Percentiles rank a stretch among this genome's conserved stretches.
phyloP scores from a whole-genome alignment of 1,139 yeast genomes.

The Meyerozyma guilliermondii region DNA sequence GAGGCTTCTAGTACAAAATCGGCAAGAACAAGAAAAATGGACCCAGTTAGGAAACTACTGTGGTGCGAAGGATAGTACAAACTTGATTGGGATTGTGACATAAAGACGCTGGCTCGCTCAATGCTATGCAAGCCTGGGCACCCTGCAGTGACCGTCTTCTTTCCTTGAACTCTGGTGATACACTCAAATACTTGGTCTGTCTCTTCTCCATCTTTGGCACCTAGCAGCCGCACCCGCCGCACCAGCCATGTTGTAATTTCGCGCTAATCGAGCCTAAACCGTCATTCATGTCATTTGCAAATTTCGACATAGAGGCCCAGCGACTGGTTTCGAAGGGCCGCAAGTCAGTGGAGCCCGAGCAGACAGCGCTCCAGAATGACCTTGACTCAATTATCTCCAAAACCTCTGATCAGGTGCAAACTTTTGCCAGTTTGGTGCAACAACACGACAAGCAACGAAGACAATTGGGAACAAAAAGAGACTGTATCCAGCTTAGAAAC shows the following conservation, averaged over 20 bases:
- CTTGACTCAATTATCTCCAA: constrained; percentile 28
- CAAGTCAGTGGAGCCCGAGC: constrained; percentile 2
- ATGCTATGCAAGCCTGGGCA: too few species aligned
- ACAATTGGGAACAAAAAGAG: constrained; percentile 55
- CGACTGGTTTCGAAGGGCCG: constrained; percentile 13
- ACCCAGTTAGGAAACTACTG: too few species aligned
- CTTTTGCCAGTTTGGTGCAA: constrained; percentile 45
- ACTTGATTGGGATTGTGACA: too few species aligned
- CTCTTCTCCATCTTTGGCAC: neutral
- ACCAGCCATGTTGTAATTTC: neutral
- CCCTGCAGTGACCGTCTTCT: too few species aligned
- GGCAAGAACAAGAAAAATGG: too few species aligned
- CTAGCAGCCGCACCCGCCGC: neutral
- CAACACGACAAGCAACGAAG: constrained; percentile 45
- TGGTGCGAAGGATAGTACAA: too few species aligned
- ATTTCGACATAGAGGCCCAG: constrained; percentile 55
- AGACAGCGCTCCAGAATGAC: constrained; percentile 14
- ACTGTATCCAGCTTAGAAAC: constrained; percentile 35
- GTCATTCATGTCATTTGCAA: constrained; percentile 53
- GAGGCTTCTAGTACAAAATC: too few species aligned
- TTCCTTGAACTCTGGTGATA: too few species aligned
- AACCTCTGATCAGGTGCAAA: constrained; percentile 40
- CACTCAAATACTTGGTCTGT: too few species aligned
- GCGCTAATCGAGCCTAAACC: neutral
- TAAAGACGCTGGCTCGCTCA: too few species aligned